Percentiles rank a stretch among this genome's conserved stretches.
Evolutionary conservation across 495 filamentous ascomycete species (phyloP).

Genomic region (Jackrogersella minutella): DNA sequence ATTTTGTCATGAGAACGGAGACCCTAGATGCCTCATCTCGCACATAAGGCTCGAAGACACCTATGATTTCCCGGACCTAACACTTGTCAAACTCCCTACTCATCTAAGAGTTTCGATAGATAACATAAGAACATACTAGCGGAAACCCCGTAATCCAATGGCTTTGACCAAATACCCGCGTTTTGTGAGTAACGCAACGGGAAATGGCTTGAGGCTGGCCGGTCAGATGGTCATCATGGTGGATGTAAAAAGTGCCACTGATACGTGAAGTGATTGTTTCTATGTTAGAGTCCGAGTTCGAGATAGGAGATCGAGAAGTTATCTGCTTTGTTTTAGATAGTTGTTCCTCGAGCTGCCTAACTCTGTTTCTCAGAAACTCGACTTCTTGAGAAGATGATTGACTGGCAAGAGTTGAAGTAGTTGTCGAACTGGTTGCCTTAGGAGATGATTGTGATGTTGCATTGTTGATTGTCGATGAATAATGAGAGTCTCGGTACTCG

Average conservation of each 20-base stretch:
- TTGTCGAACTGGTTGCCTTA: slow-evolving; percentile 29
- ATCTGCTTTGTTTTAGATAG: slow-evolving; percentile 41
- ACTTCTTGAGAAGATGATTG: slow-evolving; percentile 47
- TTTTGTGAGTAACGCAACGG: slow-evolving; percentile 60
- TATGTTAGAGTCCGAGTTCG: slow-evolving; percentile 38
- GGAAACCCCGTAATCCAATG: slow-evolving; percentile 60
- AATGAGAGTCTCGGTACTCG: background rate
- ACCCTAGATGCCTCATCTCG: slow-evolving; percentile 45
- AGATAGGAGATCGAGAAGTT: slow-evolving; percentile 17
- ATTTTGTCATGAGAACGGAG: slow-evolving; percentile 47
- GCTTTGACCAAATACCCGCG: slow-evolving; percentile 62
- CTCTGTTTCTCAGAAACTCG: slow-evolving; percentile 48
- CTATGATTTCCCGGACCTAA: slow-evolving; percentile 53
- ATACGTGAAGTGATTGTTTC: slow-evolving; percentile 30
- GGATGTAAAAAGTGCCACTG: slow-evolving; percentile 31
- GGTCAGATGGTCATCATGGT: slow-evolving; percentile 25
- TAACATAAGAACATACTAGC: slow-evolving; percentile 47
- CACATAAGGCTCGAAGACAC: slow-evolving; percentile 49
- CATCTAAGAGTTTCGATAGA: background rate
- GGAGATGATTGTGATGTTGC: slow-evolving; percentile 22
- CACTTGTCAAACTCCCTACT: slow-evolving; percentile 13
- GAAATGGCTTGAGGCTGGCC: slow-evolving; percentile 42
- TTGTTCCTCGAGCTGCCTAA: slow-evolving; percentile 58
- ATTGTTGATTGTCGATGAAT: background rate
- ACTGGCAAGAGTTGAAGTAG: slow-evolving; percentile 44